These are phyloP conservation scores for Akanthomyces uredinophilus DNA, from an alignment of 2,329 filamentous ascomycete species.

Conservation along the genomic window DNA sequence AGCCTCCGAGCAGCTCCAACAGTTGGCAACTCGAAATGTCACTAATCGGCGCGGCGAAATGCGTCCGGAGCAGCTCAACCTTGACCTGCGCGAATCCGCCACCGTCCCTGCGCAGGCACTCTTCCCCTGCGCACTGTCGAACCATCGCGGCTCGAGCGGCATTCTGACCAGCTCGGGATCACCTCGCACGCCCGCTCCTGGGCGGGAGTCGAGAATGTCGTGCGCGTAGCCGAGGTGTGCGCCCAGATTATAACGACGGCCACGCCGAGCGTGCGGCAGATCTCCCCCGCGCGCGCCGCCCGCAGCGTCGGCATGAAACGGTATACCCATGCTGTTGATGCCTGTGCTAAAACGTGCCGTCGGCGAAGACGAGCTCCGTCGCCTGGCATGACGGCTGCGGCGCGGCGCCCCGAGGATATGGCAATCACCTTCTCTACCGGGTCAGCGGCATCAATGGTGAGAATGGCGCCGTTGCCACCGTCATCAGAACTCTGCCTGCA, in stretches of 20 bases:
- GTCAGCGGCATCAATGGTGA: constrained; percentile 20
- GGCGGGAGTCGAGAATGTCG: constrained; percentile 13
- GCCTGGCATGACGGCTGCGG: constrained; percentile 19
- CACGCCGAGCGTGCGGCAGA: constrained; percentile 33
- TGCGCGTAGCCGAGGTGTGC: constrained; percentile 17
- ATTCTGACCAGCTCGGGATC: constrained; percentile 16
- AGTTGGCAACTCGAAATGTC: not conserved
- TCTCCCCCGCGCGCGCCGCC: constrained; percentile 31
- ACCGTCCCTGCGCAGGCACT: not conserved
- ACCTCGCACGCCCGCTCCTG: constrained; percentile 13
- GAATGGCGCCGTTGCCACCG: not conserved
- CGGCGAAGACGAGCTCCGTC: constrained; percentile 23
- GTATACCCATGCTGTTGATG: constrained; percentile 35
- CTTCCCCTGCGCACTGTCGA: constrained; percentile 6
- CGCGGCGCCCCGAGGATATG: constrained; percentile 11
- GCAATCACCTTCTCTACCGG: constrained; percentile 19
- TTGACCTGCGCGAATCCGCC: constrained; percentile 13
- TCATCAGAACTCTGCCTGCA: not conserved
- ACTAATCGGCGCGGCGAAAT: not conserved
- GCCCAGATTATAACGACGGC: constrained; percentile 31
- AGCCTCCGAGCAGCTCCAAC: not conserved
- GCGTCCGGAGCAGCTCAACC: not conserved
- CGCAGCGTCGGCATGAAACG: constrained; percentile 29
- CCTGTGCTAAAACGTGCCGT: constrained; percentile 32
- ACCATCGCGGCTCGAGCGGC: constrained; percentile 16